Evolutionary conservation across 257 asterid species (phyloP), one percentile per base, ranked within the genome.

Genomic region (Solanum etuberosum): DNA sequence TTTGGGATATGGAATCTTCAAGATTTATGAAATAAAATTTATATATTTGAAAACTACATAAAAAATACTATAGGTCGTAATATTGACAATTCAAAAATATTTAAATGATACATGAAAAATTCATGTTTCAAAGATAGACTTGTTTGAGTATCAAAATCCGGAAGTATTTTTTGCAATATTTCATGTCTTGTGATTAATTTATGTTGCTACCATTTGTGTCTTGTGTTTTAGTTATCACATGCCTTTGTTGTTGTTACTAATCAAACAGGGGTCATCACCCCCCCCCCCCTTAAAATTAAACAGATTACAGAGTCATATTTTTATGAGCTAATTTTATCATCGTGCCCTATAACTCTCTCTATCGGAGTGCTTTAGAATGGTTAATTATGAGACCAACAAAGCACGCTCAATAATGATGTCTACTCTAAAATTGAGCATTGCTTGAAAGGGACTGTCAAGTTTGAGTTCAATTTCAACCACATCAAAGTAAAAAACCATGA

Each of bases 331-430:
- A 61, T 23, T n/a, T n/a, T 4, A 23, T 9, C 1, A 9, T 61
- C 31, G 31, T 61, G 3, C 1, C 37, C 6, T 0, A 7, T 27
- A 14, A 14, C 74, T 15, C 20, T 67, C 21, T 67, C 9, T 29
- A 67, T 67, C 9, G 2, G 37, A 27, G 63, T 63, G 87, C 46
- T 21, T 21, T 74, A 46, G 84, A 89, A 59, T 86, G 37, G 77
- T 72, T 59, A 88, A 85, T 70, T 27, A 83, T 87, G 90, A 87
- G 46, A 86, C 20, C 90, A 85, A 23, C 86, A 35, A 87, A 88
- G 91, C 92, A 91, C 90, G 92, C 93, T 87, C 83, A 92, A 90
- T 92, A 87, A 92, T 92, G 86, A 77, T 92, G 94, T 88, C 91
- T 85, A 43, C 86, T 76, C 80, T 85, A 42, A 85, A 88, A 83